A percentile compares a stretch with the other conserved stretches of the same genome.
Conservation (phyloP, 257 asterid genomes). For the Petrea volubilis region DNA sequence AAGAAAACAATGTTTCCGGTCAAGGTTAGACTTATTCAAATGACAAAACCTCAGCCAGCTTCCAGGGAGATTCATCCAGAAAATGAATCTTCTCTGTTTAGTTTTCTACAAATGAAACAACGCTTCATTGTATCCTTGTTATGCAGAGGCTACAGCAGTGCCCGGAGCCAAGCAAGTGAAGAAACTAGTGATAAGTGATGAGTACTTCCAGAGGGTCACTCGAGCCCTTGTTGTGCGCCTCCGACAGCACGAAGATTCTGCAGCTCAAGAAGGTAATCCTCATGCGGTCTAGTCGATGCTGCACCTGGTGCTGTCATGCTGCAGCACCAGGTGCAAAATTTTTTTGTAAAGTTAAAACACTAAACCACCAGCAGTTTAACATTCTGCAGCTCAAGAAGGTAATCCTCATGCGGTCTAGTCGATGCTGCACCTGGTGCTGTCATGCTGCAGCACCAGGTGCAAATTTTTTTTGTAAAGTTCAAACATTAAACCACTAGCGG, state of each 20-base stretch:
- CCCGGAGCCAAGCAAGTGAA: constrained; percentile 51
- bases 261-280: constrained; percentile 57
- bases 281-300: too few relatives aligned
- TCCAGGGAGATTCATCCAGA: constrained; percentile 15
- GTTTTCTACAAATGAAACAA: background rate
- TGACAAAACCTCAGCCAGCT: constrained; percentile 45
- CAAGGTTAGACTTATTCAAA: constrained; percentile 34
- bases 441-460: too few relatives aligned
- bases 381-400: constrained; percentile 66
- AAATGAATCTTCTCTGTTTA: background rate
- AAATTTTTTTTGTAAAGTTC: too few relatives aligned
- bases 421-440: too few relatives aligned
- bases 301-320: too few relatives aligned
- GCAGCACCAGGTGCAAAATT: too few relatives aligned
- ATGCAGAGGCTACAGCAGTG: constrained; percentile 60
- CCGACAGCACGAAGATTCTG: constrained; percentile 82
- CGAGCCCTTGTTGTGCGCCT: constrained; percentile 82
- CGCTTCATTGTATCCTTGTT: constrained; percentile 10
- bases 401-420: constrained; percentile 13
- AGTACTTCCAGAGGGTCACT: constrained; percentile 87
- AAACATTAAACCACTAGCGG: too few relatives aligned
- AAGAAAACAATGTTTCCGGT: constrained; percentile 28
- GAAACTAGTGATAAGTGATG: constrained; percentile 77
- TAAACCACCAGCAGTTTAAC: too few relatives aligned
- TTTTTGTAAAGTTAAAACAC: too few relatives aligned